A percentile compares a stretch with the other conserved stretches of the same genome.
phyloP scores from a whole-genome alignment of 164 flowering plant genomes.

The Nelumbo lutea region DNA sequence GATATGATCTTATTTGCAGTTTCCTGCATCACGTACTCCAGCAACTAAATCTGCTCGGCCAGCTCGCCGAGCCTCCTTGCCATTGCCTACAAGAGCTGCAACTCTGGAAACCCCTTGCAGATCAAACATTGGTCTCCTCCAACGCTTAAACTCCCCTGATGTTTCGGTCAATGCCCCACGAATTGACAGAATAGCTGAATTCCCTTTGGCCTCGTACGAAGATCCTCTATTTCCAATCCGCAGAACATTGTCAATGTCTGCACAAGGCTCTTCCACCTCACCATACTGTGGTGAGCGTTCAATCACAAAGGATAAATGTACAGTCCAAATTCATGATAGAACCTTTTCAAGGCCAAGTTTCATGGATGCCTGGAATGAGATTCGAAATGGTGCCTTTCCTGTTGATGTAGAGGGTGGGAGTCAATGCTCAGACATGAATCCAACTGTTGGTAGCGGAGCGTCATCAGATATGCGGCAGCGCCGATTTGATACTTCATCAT shows the following conservation, averaged over 20 bases:
- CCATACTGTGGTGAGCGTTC: constrained; percentile 46
- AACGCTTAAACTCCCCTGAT: constrained; percentile 62
- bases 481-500: constrained; percentile 75
- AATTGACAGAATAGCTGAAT: constrained; percentile 83
- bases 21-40: constrained; percentile 1
- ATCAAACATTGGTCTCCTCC: constrained; percentile 38
- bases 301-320: constrained; percentile 75
- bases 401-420: constrained; percentile 37
- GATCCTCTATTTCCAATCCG: constrained; percentile 40
- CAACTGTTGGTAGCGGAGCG: constrained; percentile 48
- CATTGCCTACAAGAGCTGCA: constrained; percentile 18
- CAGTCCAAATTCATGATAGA: constrained; percentile 45
- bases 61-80: neutral
- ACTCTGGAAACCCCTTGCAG: constrained; percentile 30
- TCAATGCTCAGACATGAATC: constrained; percentile 55
- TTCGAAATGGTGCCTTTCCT: constrained; percentile 24
- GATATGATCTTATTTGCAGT: neutral
- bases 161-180: constrained; percentile 90
- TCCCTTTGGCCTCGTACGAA: constrained; percentile 73
- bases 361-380: constrained; percentile 36
- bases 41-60: constrained; percentile 1
- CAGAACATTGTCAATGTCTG: constrained; percentile 39
- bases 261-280: constrained; percentile 51
- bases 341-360: constrained; percentile 26
- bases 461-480: constrained; percentile 49